A percentile compares a stretch with the other conserved stretches of the same genome.
Evolutionary conservation across 139 green algal genomes (phyloP).

Genomic region (Auxenochlorella pyrenoidosa): DNA sequence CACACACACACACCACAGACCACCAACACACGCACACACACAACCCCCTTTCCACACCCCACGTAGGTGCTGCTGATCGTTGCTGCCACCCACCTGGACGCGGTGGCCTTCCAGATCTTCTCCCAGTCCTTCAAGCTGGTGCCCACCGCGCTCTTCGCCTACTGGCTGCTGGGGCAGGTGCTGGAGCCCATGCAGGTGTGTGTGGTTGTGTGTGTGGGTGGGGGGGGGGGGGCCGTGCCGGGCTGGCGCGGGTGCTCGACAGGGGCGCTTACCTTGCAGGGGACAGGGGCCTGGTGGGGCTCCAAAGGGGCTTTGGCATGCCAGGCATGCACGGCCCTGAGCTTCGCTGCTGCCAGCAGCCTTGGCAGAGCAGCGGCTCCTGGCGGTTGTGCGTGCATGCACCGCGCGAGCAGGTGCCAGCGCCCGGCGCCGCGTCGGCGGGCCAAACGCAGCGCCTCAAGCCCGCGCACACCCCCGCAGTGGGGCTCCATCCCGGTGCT

Average conservation of each 20-base stretch:
- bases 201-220: background rate
- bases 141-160: constrained; percentile 67
- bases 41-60: no score
- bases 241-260: no score
- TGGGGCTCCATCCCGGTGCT: constrained; percentile 70
- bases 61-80: constrained; percentile 69
- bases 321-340: no score
- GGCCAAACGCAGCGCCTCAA: no score
- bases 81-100: constrained; percentile 65
- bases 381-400: background rate
- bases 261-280: no score
- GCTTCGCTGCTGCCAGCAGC: no score
- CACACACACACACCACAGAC: no score
- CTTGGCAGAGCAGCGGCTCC: background rate
- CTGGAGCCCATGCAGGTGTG: constrained; percentile 53
- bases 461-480: no score
- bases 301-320: no score
- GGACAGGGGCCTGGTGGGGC: no score
- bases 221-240: background rate
- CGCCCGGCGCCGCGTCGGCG: no score
- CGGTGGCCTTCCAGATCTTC: constrained; percentile 73
- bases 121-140: constrained; percentile 71
- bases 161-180: constrained; percentile 64
- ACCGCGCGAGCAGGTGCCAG: background rate
- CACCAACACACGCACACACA: no score